These are phyloP conservation scores for Cunninghamia lanceolata DNA, from an alignment of 75 land plant genomes.

Conservation along the genomic window DNA sequence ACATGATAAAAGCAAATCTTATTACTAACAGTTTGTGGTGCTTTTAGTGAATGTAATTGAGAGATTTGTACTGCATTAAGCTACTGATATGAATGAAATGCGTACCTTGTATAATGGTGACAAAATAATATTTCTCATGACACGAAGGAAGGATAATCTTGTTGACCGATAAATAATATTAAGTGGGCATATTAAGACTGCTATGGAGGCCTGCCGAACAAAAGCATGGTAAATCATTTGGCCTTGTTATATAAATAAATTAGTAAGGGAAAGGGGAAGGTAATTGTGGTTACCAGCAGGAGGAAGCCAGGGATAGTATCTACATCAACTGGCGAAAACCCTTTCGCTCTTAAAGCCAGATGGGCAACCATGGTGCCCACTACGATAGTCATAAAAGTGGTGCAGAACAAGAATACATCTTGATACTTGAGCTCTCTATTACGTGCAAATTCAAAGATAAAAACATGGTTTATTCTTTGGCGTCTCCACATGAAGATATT, in stretches of 20 bases:
- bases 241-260: neutral
- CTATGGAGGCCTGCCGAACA: conserved; percentile 53
- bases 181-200: conserved; percentile 73
- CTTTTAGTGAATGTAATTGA: neutral
- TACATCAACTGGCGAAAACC: conserved; percentile 31
- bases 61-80: neutral
- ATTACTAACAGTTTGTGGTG: neutral
- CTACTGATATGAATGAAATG: neutral
- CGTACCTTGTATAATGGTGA: conserved; percentile 93
- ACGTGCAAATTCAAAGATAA: conserved; percentile 86
- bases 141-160: conserved; percentile 60
- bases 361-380: conserved; percentile 80
- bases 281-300: conserved; percentile 38
- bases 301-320: conserved; percentile 74
- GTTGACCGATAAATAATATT: conserved; percentile 76
- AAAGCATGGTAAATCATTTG: neutral
- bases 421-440: conserved; percentile 79
- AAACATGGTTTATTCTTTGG: conserved; percentile 78
- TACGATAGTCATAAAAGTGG: conserved; percentile 62
- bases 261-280: neutral
- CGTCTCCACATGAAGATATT: conserved; percentile 87
- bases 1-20: neutral
- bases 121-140: conserved; percentile 66
- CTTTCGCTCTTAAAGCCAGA: conserved; percentile 46
- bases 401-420: conserved; percentile 85